A percentile compares a stretch with the other conserved stretches of the same genome.
Evolutionary conservation across 352 stramenopile species (phyloP).

Genomic region (Phytophthora cactorum): DNA sequence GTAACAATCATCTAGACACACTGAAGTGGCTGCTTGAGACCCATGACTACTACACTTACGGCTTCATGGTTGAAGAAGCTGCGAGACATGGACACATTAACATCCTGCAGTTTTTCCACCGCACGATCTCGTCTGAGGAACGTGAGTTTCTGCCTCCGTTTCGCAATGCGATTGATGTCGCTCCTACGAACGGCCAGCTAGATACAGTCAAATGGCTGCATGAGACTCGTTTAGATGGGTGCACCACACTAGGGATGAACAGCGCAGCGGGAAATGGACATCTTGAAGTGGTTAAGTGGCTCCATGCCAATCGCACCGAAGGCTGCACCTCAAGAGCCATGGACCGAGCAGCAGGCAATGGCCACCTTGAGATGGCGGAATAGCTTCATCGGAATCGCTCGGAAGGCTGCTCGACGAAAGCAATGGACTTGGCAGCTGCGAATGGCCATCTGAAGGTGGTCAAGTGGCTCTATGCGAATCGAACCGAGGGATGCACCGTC

Average conservation of each 20-base stretch:
- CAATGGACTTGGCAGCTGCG: conserved; percentile 13
- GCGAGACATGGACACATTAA: conserved; percentile 8
- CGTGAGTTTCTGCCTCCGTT: background rate
- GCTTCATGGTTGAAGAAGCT: conserved; percentile 20
- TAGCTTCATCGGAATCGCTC: conserved; percentile 13
- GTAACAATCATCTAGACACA: conserved; percentile 4
- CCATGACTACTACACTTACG: conserved; percentile 2
- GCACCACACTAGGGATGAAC: background rate
- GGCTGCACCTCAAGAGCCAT: conserved; percentile 1
- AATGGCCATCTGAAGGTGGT: conserved; percentile 13
- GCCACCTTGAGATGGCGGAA: conserved; percentile 6
- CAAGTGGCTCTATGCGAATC: conserved; percentile 11
- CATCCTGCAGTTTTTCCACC: conserved; percentile 16
- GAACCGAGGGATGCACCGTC: conserved; percentile 7
- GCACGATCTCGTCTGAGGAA: background rate
- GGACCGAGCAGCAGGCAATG: conserved; percentile 9
- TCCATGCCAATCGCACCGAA: conserved; percentile 6
- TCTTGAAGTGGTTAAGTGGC: conserved; percentile 9
- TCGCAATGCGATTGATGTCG: conserved; percentile 12
- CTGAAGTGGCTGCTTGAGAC: conserved; percentile 13
- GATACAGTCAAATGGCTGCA: conserved; percentile 3
- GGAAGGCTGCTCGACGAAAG: conserved; percentile 11
- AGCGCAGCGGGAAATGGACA: conserved; percentile 3
- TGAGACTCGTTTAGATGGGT: too few relatives aligned
- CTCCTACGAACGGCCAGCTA: conserved; percentile 6